These are phyloP conservation scores for Tirmania nivea DNA, from an alignment of 495 filamentous ascomycete species.

Conservation along the genomic window DNA sequence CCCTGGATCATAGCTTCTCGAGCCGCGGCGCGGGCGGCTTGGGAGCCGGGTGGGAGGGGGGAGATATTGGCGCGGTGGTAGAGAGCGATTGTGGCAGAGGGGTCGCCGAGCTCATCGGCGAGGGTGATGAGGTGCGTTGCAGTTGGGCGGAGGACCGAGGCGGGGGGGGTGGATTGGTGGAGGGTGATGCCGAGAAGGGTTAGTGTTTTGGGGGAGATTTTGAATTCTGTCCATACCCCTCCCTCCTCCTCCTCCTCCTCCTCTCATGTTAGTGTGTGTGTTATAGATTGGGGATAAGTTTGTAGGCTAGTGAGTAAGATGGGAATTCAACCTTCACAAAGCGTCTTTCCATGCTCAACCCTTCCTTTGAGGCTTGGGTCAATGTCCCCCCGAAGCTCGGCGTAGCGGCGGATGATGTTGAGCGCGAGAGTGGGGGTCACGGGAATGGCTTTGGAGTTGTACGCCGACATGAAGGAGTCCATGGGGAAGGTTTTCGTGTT, in stretches of 20 bases:
- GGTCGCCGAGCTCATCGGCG: neutral
- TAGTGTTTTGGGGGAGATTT: neutral
- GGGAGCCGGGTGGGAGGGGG: neutral
- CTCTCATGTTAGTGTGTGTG: no score
- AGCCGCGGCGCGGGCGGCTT: neutral
- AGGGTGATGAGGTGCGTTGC: neutral
- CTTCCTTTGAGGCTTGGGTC: neutral
- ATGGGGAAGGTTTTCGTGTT: neutral
- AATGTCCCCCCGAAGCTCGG: neutral
- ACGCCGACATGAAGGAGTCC: neutral
- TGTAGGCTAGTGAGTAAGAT: neutral
- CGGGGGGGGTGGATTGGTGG: neutral
- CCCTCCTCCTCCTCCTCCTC: no score
- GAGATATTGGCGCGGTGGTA: neutral
- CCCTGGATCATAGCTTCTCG: neutral
- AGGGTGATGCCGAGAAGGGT: neutral
- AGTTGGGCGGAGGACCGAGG: neutral
- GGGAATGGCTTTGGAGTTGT: neutral
- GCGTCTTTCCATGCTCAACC: neutral
- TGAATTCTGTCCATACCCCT: neutral
- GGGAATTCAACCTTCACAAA: neutral
- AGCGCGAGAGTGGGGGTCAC: neutral
- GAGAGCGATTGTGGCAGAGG: neutral
- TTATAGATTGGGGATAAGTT: no score
- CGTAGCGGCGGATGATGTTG: neutral